Evolutionary conservation across 345 rosid genomes (phyloP).

Genomic region (Cardamine chenopodiifolia): DNA sequence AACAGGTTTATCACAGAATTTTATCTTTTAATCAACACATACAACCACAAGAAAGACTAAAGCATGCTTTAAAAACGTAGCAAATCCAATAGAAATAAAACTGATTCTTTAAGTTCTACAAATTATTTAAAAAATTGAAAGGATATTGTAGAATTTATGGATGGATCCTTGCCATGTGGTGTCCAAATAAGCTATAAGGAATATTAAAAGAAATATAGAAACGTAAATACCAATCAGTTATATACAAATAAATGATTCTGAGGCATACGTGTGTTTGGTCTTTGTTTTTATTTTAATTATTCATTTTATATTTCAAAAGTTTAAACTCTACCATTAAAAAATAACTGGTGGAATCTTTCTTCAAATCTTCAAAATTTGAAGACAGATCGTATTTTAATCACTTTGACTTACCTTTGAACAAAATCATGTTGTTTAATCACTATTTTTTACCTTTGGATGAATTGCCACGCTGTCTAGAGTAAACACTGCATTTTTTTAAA

Average conservation of each 20-base stretch:
- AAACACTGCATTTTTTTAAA: background rate
- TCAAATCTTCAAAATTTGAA: conserved; percentile 35
- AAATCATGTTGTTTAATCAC: background rate
- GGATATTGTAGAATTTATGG: conserved; percentile 17
- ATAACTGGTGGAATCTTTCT: conserved; percentile 29
- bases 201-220: conserved; percentile 14
- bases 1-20: background rate
- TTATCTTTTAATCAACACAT: background rate
- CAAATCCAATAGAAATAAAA: conserved; percentile 8
- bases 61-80: conserved; percentile 9
- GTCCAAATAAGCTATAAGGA: conserved; percentile 6
- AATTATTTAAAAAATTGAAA: background rate
- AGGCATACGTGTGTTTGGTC: conserved; percentile 33
- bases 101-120: background rate
- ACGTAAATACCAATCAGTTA: conserved; percentile 16
- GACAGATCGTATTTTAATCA: conserved; percentile 5
- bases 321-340: conserved; percentile 18
- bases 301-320: conserved; percentile 21
- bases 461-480: conserved; percentile 28
- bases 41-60: conserved; percentile 4
- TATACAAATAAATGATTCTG: background rate
- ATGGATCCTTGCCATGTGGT: conserved; percentile 31
- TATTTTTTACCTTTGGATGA: conserved; percentile 24
- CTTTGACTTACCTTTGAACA: background rate
- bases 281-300: conserved; percentile 27